phyloP scores from a whole-genome alignment of 2,329 filamentous ascomycete genomes.

The Calonectria pseudoturangicola region DNA sequence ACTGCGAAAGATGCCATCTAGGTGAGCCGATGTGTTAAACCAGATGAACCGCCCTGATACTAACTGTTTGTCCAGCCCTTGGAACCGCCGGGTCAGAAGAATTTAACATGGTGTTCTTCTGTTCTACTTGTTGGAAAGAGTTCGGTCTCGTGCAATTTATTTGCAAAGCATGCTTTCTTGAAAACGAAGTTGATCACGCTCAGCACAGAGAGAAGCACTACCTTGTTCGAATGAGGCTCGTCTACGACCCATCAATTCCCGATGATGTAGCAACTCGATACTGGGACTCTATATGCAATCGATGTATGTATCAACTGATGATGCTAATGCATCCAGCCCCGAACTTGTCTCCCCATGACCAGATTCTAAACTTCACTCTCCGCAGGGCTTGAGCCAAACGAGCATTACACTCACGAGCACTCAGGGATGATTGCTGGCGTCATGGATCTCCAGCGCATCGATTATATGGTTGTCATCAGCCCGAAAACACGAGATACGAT shows the following conservation, averaged over 20 bases:
- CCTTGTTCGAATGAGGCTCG: not conserved
- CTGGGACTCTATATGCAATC: slow-evolving; percentile 5
- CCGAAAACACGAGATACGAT: not conserved
- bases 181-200: not conserved
- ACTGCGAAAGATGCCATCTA: slow-evolving; percentile 12
- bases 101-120: slow-evolving; percentile 2
- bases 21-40: not conserved
- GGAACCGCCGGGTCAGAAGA: not conserved
- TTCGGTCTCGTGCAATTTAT: slow-evolving; percentile 14
- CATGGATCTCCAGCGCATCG: not conserved
- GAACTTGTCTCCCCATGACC: not conserved
- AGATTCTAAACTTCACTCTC: not conserved
- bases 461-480: slow-evolving; percentile 7
- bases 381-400: not conserved
- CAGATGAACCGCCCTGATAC: not conserved
- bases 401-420: slow-evolving; percentile 10
- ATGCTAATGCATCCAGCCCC: not conserved
- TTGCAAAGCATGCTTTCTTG: slow-evolving; percentile 9
- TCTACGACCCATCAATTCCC: slow-evolving; percentile 1
- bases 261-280: slow-evolving; percentile 7
- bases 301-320: not conserved
- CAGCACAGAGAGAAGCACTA: slow-evolving; percentile 1
- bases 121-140: slow-evolving; percentile 3
- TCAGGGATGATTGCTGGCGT: not conserved
- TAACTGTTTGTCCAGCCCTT: not conserved